Conservation (phyloP, 2,329 filamentous ascomycete genomes). For the Aspergillus candidus region DNA sequence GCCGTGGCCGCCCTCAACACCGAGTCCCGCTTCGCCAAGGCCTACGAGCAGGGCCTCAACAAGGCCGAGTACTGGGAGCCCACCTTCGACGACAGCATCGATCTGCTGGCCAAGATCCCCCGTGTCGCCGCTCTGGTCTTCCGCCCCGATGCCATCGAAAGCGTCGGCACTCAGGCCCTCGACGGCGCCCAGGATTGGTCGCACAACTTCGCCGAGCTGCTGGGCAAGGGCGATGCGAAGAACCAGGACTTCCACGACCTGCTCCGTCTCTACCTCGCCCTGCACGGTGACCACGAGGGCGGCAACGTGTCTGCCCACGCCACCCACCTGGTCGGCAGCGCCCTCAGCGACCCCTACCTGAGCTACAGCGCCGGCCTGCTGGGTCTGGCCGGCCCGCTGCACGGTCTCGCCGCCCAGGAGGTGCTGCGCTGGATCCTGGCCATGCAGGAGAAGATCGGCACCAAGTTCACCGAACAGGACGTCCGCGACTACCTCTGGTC, state of each 20-base stretch:
- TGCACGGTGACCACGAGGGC: conserved; percentile 97
- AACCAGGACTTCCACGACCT: conserved; percentile 76
- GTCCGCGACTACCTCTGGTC: conserved; percentile 87
- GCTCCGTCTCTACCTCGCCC: conserved; percentile 84
- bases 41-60: conserved; percentile 82
- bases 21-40: conserved; percentile 86
- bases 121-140: conserved; percentile 97
- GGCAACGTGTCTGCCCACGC: conserved; percentile 95
- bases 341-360: conserved; percentile 89
- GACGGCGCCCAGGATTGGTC: conserved; percentile 91
- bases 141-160: conserved; percentile 73
- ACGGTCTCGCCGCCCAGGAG: conserved; percentile 92
- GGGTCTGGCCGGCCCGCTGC: conserved; percentile 87
- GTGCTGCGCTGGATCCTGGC: conserved; percentile 94
- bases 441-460: conserved; percentile 85
- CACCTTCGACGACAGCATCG: conserved; percentile 92
- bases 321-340: conserved; percentile 90
- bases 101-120: conserved; percentile 88
- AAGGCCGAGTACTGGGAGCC: conserved; percentile 99
- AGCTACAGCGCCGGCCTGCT: conserved; percentile 94
- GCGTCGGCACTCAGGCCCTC: conserved; percentile 64
- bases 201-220: conserved; percentile 96
- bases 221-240: conserved; percentile 81
- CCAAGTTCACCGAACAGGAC: conserved; percentile 69
- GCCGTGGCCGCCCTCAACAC: conserved; percentile 95